A percentile compares a stretch with the other conserved stretches of the same genome.
Evolutionary conservation across 1,284 basidiomycete species (phyloP).

Genomic region (Malassezia sympodialis): DNA sequence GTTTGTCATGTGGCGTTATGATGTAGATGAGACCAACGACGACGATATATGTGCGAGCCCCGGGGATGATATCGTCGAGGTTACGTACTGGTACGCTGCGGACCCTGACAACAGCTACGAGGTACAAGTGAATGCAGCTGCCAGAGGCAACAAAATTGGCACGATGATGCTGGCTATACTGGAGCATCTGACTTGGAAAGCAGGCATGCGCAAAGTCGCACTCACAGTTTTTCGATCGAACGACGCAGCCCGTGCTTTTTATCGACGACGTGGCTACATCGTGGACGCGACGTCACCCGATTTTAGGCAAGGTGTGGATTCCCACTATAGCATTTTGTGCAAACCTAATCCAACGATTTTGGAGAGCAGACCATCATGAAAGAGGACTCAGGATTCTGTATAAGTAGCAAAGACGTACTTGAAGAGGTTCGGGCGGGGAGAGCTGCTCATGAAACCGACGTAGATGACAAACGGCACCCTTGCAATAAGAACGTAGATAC

Average conservation of each 20-base stretch:
- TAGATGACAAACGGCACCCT: conserved; percentile 47
- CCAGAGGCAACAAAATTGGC: neutral
- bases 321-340: conserved; percentile 12
- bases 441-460: conserved; percentile 42
- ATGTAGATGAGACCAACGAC: conserved; percentile 2
- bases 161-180: conserved; percentile 2
- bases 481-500: conserved; percentile 6
- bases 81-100: conserved; percentile 14
- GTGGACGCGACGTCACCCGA: conserved; percentile 15
- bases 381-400: conserved; percentile 17
- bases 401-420: conserved; percentile 24
- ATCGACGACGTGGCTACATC: conserved; percentile 2
- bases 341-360: neutral
- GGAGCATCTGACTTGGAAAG: conserved; percentile 6
- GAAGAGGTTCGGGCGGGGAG: conserved; percentile 42
- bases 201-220: conserved; percentile 13
- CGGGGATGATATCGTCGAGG: conserved; percentile 3
- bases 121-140: conserved; percentile 7
- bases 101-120: conserved; percentile 13
- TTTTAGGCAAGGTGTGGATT: neutral
- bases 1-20: conserved; percentile 17
- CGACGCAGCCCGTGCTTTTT: conserved; percentile 5
- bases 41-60: neutral
- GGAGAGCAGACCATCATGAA: neutral
- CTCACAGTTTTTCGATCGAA: conserved; percentile 13